Evolutionary conservation across 345 rosid genomes (phyloP).

Genomic region (Euphorbia lathyris): DNA sequence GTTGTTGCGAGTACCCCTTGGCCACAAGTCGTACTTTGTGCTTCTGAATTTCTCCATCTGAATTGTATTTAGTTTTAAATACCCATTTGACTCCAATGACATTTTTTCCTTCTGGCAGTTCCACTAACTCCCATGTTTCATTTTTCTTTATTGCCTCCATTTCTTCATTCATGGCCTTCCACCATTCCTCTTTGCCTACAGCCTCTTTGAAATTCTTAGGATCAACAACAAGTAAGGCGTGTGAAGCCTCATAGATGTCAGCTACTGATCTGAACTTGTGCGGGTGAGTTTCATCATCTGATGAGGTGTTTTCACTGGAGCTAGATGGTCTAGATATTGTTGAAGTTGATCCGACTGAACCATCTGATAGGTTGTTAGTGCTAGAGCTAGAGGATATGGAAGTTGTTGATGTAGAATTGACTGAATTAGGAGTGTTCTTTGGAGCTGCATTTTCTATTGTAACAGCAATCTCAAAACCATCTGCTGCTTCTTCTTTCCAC

Average conservation of each 20-base stretch:
- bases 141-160: not conserved
- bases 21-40: not conserved
- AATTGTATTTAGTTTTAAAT: not conserved
- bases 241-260: not conserved
- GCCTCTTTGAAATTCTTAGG: not conserved
- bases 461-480: not conserved
- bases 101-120: not conserved
- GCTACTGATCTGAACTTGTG: not conserved
- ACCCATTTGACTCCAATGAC: not conserved
- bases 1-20: not conserved
- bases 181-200: not conserved
- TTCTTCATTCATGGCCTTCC: not conserved
- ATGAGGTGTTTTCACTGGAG: not conserved
- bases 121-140: not conserved
- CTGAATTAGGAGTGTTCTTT: not conserved
- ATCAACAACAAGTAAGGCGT: not conserved
- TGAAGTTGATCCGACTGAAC: too few species aligned
- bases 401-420: too few species aligned
- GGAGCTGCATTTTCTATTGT: not conserved
- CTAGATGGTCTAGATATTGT: too few species aligned
- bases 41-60: not conserved
- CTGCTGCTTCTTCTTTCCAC: not conserved
- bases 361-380: not conserved
- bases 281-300: not conserved
- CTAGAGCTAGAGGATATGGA: too few species aligned